These are phyloP conservation scores for Dothidotthia symphoricarpi DNA, from an alignment of 2,329 filamentous ascomycete species.

Conservation along the genomic window DNA sequence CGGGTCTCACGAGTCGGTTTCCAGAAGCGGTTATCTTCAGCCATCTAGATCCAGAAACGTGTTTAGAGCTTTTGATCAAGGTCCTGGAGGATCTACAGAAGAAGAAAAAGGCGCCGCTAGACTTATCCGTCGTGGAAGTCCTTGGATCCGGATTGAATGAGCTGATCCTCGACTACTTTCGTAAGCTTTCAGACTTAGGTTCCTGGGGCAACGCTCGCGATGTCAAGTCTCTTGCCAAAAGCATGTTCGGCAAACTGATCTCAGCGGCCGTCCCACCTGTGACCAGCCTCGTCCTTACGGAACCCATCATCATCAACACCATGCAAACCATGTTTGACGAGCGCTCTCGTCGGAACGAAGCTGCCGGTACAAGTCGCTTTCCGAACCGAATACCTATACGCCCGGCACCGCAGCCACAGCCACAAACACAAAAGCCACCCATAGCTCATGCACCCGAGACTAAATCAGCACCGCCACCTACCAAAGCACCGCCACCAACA, in stretches of 20 bases:
- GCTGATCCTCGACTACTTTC: constrained; percentile 39
- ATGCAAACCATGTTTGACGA: constrained; percentile 39
- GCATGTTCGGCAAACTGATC: constrained; percentile 47
- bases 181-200: constrained; percentile 43
- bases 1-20: constrained; percentile 64
- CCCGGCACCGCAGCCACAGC: constrained; percentile 1
- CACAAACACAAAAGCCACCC: constrained; percentile 10
- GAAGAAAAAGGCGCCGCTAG: constrained; percentile 33
- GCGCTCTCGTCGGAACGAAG: constrained; percentile 22
- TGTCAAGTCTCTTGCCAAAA: constrained; percentile 54
- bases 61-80: constrained; percentile 42
- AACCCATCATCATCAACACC: constrained; percentile 21
- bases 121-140: constrained; percentile 26
- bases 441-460: constrained; percentile 3
- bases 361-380: constrained; percentile 18
- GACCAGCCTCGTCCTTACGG: constrained; percentile 20
- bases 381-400: constrained; percentile 1
- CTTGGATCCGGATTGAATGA: constrained; percentile 15
- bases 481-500: background rate
- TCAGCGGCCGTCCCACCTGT: constrained; percentile 18
- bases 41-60: constrained; percentile 31
- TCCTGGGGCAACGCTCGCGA: constrained; percentile 66
- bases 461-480: constrained; percentile 6
- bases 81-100: constrained; percentile 36
- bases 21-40: constrained; percentile 60